Evolutionary conservation across 495 filamentous ascomycete species (phyloP), one percentile per base, ranked within the genome.

Genomic region (Aspergillus coremiiformis): DNA sequence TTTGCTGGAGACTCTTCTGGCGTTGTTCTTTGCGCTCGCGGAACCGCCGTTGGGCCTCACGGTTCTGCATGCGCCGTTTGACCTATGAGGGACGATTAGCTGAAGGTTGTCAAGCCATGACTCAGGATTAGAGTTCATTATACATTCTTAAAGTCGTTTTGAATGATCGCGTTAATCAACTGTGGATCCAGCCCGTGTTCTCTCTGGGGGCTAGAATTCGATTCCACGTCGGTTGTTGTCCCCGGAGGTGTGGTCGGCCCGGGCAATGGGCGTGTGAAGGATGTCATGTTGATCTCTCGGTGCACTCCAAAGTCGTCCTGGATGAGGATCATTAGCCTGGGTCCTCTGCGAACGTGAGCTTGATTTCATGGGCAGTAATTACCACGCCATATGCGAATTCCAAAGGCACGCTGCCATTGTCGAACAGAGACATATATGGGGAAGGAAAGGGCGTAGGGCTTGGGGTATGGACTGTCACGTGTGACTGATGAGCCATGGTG

Each of bases 31-130:
- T 43, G 23, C 49, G 49, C 17, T 51, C 49, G 21, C 49, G 49
- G 39, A 51, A 51, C 5, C 49, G 49, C 3, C 49, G 49, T 17
- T 51, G 49, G 42, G 49, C 49, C 19, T 29, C 49, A 20, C 49
- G 49, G 26, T 51, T 51, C 27, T 51, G 49, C 8, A 33, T 29
- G 24, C 9, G 6, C 14, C 49, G 39, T 44, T 51, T 51, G 27
- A 30, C 27, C 27, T 30, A 9, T 30, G 8, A 30, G 2, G 8
- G 12, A 30, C 12, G 27, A 11, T 30, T 30, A 30, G 27, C 27
- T 3, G 8, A 30, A 30, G 8, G 7, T 9, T 1, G 27, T 11
- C 8, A 7, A 11, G 3, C 8, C 27, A 1, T 30, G 27, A 4
- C 3, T 9, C 3, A 30, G 12, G 27, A 11, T 2, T 11, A 1